These are phyloP conservation scores for Fragaria vesca DNA, from an alignment of 306 rosid genomes.

Conservation along the genomic window DNA sequence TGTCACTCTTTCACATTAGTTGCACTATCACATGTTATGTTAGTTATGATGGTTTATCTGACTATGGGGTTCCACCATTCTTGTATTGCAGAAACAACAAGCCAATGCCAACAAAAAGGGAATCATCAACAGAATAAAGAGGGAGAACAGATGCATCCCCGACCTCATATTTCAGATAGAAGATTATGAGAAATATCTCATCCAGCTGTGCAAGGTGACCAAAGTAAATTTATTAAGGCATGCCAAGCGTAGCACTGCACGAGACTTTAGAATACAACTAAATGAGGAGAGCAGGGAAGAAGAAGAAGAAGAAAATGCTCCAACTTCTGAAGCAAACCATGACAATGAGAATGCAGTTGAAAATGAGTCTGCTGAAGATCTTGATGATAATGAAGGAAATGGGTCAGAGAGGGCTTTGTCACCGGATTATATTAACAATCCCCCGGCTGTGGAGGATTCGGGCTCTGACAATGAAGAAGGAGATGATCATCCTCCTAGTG, in stretches of 20 bases:
- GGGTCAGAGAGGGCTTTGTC: slow-evolving; percentile 27
- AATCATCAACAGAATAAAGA: slow-evolving; percentile 36
- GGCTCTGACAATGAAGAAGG: slow-evolving; percentile 29
- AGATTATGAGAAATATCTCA: slow-evolving; percentile 44
- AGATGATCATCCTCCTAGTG: slow-evolving; percentile 24
- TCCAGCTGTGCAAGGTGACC: slow-evolving; percentile 43
- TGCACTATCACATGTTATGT: not conserved
- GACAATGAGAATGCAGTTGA: slow-evolving; percentile 17
- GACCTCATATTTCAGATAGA: slow-evolving; percentile 45
- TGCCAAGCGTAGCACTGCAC: slow-evolving; percentile 45
- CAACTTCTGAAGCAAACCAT: slow-evolving; percentile 21
- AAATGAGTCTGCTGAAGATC: slow-evolving; percentile 22
- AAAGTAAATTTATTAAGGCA: slow-evolving; percentile 39
- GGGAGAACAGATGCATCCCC: slow-evolving; percentile 43
- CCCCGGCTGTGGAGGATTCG: slow-evolving; percentile 27
- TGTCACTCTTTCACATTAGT: not conserved
- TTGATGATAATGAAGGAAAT: slow-evolving; percentile 22
- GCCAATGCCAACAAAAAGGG: slow-evolving; percentile 28
- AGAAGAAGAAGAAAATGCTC: slow-evolving; percentile 25
- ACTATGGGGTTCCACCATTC: slow-evolving; percentile 1
- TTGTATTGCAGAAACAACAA: slow-evolving; percentile 31
- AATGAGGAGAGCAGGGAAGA: not conserved
- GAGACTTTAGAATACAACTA: slow-evolving; percentile 32
- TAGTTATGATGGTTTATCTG: not conserved
- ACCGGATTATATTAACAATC: slow-evolving; percentile 21